Evolutionary conservation across 2,329 filamentous ascomycete species (phyloP), one percentile per base, ranked within the genome.

Genomic region (Thelonectria olida): DNA sequence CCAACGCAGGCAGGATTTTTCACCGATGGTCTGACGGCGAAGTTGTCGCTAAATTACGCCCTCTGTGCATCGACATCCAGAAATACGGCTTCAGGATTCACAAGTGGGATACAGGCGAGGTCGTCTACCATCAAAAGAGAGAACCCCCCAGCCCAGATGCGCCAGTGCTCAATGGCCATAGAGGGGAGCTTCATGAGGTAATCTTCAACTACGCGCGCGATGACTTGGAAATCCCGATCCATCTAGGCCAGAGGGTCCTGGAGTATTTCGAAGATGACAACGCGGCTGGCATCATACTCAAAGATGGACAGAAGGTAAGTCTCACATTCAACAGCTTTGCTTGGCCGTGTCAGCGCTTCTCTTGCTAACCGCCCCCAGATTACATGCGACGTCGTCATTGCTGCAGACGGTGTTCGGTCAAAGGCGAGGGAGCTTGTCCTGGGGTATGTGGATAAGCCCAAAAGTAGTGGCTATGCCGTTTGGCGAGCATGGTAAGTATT

Each of bases 61-160:
- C 68, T 0, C 22, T 71, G 9, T 71, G 68, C 4, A 71, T 71
- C 6, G 25, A 71, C 20, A 57, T 66, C 2, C 63, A 75, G 7
- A 68, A 75, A 0, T 84, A 88, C 60, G 86, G 86, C 41, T 89
- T 88, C 75, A 83, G 84, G 48, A 88, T 88, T 56, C 85, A 88
- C 73, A 88, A 88, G 65, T 88, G 80, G 62, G 85, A 86, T 27
- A 82, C 81, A 0, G 86, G 86, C 31, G 86, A 89, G 71, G 80
- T 88, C 10, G 81, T 89, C 20, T 81, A 84, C 56, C 86, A 87
- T 58, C 87, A 89, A 58, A 81, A 84, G 9, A 51, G 65, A 10
- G 44, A 59, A 0, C 67, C 67, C 5, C 67, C 67, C 0, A 66
- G 44, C 2, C 61, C 54, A 2, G 61, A 68, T n/a, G 54, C 67